Conservation (phyloP, 495 filamentous ascomycete species). For the Acidiella bohemica region DNA sequence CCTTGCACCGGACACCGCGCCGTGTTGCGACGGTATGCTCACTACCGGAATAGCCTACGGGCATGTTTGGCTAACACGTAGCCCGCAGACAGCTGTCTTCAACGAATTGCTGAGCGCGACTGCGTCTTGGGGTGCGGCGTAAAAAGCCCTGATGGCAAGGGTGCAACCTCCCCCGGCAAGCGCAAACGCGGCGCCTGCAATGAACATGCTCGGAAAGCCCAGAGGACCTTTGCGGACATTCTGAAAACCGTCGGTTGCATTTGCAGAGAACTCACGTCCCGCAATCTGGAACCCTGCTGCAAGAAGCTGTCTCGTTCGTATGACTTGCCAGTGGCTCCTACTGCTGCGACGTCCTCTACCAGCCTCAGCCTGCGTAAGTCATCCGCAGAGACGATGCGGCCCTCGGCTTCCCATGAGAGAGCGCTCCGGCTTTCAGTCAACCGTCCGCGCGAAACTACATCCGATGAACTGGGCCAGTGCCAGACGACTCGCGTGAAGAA, state of each 20-base stretch:
- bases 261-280: slow-evolving; percentile 8
- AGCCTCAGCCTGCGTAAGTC: not conserved
- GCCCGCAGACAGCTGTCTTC: slow-evolving; percentile 5
- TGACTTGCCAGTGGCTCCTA: not conserved
- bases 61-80: slow-evolving; percentile 2
- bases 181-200: slow-evolving; percentile 10
- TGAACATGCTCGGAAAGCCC: slow-evolving; percentile 1
- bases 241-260: slow-evolving; percentile 7
- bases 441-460: not conserved
- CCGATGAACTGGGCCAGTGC: not conserved
- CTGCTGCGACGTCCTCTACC: not conserved
- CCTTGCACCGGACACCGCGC: not conserved
- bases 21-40: slow-evolving; percentile 10
- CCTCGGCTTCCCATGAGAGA: not conserved
- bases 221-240: slow-evolving; percentile 3
- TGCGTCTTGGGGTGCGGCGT: slow-evolving; percentile 7
- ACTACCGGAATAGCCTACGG: not conserved
- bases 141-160: not conserved
- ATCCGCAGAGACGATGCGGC: not conserved
- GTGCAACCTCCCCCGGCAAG: slow-evolving; percentile 1
- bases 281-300: slow-evolving; percentile 10
- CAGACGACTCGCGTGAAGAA: not conserved
- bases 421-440: not conserved
- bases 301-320: not conserved
- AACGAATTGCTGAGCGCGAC: slow-evolving; percentile 7